Conservation (phyloP, 2,329 filamentous ascomycete genomes). For the Xylaria sp. region DNA sequence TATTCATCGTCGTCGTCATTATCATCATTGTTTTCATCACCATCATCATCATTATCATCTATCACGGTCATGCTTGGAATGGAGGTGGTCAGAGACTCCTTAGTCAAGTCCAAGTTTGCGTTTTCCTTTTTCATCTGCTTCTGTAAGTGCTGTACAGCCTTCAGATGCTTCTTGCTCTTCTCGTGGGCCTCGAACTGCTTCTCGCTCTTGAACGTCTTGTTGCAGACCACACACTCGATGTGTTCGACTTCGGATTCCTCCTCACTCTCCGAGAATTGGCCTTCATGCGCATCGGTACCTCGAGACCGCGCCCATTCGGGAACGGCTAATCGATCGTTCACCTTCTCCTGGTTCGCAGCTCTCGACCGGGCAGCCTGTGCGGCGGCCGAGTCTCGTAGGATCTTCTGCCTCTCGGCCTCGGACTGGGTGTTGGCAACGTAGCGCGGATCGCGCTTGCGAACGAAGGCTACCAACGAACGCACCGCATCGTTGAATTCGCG, state of each 20-base stretch:
- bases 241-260: conserved; percentile 60
- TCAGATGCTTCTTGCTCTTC: conserved; percentile 94
- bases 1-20: conserved; percentile 1
- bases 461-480: conserved; percentile 81
- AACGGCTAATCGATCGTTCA: conserved; percentile 62
- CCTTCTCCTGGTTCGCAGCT: conserved; percentile 77
- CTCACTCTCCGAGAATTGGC: conserved; percentile 63
- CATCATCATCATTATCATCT: conserved; percentile 5
- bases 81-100: conserved; percentile 10
- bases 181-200: conserved; percentile 91
- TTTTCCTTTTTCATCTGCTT: conserved; percentile 85
- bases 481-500: conserved; percentile 94
- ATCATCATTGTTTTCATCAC: conserved; percentile 1
- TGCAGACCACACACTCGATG: conserved; percentile 77
- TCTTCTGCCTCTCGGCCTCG: conserved; percentile 78
- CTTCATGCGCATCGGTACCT: conserved; percentile 50
- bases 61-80: conserved; percentile 3
- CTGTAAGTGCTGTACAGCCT: conserved; percentile 78
- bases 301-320: conserved; percentile 75
- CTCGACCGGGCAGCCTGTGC: conserved; percentile 84
- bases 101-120: conserved; percentile 56
- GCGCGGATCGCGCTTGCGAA: conserved; percentile 87
- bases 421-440: conserved; percentile 77
- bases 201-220: conserved; percentile 84
- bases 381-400: conserved; percentile 74